Base-by-base conservation (phyloP, 164 flowering plant genomes). In the Piper betle region DNA sequence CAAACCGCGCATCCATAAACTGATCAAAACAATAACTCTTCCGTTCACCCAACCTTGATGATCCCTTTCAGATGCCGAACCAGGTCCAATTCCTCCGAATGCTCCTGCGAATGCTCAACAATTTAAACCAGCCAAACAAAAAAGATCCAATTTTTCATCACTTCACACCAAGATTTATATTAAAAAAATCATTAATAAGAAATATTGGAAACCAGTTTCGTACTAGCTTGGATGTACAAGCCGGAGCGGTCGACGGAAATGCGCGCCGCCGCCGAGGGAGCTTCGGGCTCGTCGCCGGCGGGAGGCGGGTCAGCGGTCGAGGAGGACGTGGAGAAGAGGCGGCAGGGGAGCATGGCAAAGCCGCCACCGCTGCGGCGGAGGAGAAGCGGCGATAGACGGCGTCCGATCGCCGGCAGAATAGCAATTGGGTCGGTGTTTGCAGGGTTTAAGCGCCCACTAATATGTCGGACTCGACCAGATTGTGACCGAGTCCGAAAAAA, bases 51-150 rank as follows among this genome's bases (percentile, higher is more conserved):
- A 20, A 92, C 98, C 91, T 90, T 93, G 67, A 93, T 89, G 52
- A 93, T 79, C 68, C 86, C 76, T 55, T 82, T 86, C 25, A 93
- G 82, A 63, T 90, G 97, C 77, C 82, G 86, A 69, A 90, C 86
- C 11, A 92, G 88, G 78, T 82, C 88, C 16, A 96, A 80, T 67
- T 82, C 90, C 20, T 80, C 58, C 38, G 77, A 66, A 0, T 79
- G 77, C 52, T 70, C 85, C 72, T 87, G 97, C 9, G 88, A 83
- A 72, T 90, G 97, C 74, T 82, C 98, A 85, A 76, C 65, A 73
- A 61, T 19, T 53, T 12, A 8, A 25, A 42, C 59, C n/a, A 16
- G 17, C 10, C 43, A 20, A 43, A 37, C 10, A 18, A 53, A 25
- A n/a, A 17, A 17, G 46, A 57, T 6, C 2, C 12, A 48, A 6